Evolutionary conservation across 1,139 yeast species (phyloP), one percentile per base, ranked within the genome.

Genomic region (Lodderomyces margitis): DNA sequence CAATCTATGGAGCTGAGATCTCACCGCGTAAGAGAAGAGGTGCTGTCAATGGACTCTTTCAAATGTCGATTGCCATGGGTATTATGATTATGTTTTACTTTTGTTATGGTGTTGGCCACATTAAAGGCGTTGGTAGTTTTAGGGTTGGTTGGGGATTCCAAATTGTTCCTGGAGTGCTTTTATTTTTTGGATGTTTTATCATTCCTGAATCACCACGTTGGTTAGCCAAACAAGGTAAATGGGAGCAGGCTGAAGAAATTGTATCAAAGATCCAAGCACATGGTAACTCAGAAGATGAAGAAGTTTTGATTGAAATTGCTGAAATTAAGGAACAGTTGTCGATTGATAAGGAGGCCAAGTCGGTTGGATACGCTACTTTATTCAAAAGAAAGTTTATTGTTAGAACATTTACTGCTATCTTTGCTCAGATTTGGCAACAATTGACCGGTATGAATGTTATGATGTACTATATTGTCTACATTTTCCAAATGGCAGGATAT

Each of bases 171-270:
- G 88, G 86, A 20, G 44, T 70, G 6, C 17, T 75, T 4, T 65
- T 83, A 42, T 62, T 80, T 43, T 6, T 58, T 34, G 80, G 81
- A 49, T 54, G 71, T 28, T 62, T 75, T 52, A 62, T 78, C 50
- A 64, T 83, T 46, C 87, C 85, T 15, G 91, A 84, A 59, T 81
- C 91, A 3, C 91, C 92, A 33, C 75, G 84, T 58, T 84, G 88
- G 88, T 67, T 77, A 50, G 83, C 82, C 10, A 70, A 76, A 47
- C 76, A 77, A 50, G 85, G 78, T 44, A 64, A 75, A 50, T 80
- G 85, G 81, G 87, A 82, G 19, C 82, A 81, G 48, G 81, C 85
- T 36, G 75, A 73, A 53, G 55, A 56, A 2, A 69, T 80, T 42
- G 74, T 82, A 40, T 64, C 83, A 20, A 59, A 63, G 30, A 65